Evolutionary conservation across 768 basidiomycete species (phyloP), one percentile per base, ranked within the genome.

Genomic region (Naganishia vishniacii): DNA sequence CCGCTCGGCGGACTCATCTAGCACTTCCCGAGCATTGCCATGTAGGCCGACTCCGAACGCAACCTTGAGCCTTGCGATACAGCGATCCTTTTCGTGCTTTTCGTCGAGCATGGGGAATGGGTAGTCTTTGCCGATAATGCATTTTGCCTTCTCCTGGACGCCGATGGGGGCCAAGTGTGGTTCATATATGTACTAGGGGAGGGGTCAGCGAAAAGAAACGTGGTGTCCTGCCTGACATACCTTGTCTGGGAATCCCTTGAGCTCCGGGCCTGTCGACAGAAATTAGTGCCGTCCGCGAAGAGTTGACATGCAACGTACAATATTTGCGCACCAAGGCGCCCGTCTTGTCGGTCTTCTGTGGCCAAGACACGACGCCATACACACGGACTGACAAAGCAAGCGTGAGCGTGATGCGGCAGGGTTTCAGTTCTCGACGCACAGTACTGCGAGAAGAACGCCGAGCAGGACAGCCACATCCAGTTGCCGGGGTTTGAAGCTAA

Each of bases 401-500:
- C n/a, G 15, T 11, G n/a, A 18, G 37, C 20, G 58, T 34, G 51
- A 44, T 18, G 9, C n/a, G 15, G 49, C 28, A 2, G 67, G 28
- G 59, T 61, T 31, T 59, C 60, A 0, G 47, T 45, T 16, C 45
- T 56, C 48, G 53, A 71, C 72, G 41, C 20, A 75, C 72, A 76
- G 62, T 72, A 75, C 48, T 72, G 73, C 0, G 72, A 70, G 67
- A 75, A 79, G 72, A 78, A 78, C 1, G 78, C 78, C 1, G 75
- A 75, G 31, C 77, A 75, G 8, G 70, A 70, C 18, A 79, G 67
- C 79, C 79, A 79, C 77, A 78, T 77, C 78, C 78, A 78, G 61
- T 78, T 78, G 0, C 75, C 77, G 16, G 74, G 69, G 70, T 73
- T 64, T 18, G 63, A 64, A 28, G 63, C 63, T 59, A 47, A 8